phyloP scores from a whole-genome alignment of 495 filamentous ascomycete genomes.

The Elasticomyces elasticus region DNA sequence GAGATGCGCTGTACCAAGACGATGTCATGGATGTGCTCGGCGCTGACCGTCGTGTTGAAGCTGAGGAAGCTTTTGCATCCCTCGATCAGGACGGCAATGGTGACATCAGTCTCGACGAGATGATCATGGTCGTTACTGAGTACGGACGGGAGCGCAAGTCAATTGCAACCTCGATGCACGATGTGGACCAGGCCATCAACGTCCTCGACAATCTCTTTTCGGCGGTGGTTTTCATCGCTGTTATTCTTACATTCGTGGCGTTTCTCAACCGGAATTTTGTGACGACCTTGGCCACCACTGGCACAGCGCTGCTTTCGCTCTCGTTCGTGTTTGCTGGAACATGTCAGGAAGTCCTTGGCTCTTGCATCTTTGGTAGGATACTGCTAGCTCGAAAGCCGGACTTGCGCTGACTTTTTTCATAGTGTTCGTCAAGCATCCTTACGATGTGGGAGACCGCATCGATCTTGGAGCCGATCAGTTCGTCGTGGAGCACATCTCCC shows the following conservation, averaged over 20 bases:
- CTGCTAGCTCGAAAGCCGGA: no score
- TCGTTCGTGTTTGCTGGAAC: conserved; percentile 91
- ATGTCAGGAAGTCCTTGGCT: conserved; percentile 85
- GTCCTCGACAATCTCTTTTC: conserved; percentile 79
- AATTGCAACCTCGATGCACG: conserved; percentile 85
- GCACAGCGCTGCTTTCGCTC: conserved; percentile 83
- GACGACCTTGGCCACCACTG: conserved; percentile 84
- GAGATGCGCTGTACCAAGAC: conserved; percentile 64
- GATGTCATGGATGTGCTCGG: conserved; percentile 87
- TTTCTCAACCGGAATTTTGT: conserved; percentile 79
- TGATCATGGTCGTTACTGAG: conserved; percentile 78
- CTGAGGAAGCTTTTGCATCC: conserved; percentile 68
- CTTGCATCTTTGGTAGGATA: conserved; percentile 97
- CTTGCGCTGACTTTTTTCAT: no score
- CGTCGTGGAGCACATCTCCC: conserved; percentile 83
- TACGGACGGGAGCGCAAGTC: conserved; percentile 73
- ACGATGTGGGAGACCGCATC: conserved; percentile 87
- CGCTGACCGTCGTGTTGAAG: conserved; percentile 54
- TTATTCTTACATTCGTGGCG: conserved; percentile 78
- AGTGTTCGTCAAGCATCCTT: conserved; percentile 94
- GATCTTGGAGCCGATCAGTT: conserved; percentile 62
- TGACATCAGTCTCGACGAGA: conserved; percentile 89
- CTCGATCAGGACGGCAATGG: conserved; percentile 86
- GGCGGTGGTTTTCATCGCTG: conserved; percentile 66
- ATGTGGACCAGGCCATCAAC: conserved; percentile 87